A percentile compares a stretch with the other conserved stretches of the same genome.
Evolutionary conservation across 2,329 filamentous ascomycete species (phyloP).

Genomic region (Neonectria ditissima): DNA sequence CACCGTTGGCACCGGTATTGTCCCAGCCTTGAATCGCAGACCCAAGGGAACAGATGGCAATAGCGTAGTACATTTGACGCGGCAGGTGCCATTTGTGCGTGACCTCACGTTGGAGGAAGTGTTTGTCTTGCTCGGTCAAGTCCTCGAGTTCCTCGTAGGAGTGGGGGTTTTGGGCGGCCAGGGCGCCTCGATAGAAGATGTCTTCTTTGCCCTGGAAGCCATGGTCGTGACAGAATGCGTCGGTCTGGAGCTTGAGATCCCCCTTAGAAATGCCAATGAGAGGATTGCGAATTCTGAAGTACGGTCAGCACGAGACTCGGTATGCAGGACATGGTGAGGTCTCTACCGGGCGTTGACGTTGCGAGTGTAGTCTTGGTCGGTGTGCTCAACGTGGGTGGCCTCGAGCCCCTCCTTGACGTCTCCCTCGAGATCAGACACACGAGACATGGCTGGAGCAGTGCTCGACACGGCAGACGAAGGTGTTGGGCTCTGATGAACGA

Average conservation of each 20-base stretch:
- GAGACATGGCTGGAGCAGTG: conserved; percentile 10
- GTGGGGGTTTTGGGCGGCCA: conserved; percentile 44
- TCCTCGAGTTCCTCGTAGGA: conserved; percentile 39
- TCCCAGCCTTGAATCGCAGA: conserved; percentile 58
- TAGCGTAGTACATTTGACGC: conserved; percentile 42
- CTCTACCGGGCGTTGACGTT: conserved; percentile 50
- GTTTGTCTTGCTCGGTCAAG: conserved; percentile 42
- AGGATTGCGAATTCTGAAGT: conserved; percentile 43
- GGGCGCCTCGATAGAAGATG: conserved; percentile 45
- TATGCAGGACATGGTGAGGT: not conserved
- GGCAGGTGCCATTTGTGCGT: conserved; percentile 48
- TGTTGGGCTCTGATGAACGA: not conserved
- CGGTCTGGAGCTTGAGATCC: conserved; percentile 38
- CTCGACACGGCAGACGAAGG: not conserved
- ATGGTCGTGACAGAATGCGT: conserved; percentile 43
- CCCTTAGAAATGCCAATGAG: conserved; percentile 40
- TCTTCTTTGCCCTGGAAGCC: conserved; percentile 44
- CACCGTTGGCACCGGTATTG: conserved; percentile 56
- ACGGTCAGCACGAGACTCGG: not conserved
- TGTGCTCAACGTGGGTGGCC: conserved; percentile 30
- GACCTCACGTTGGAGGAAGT: conserved; percentile 38
- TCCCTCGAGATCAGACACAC: conserved; percentile 38
- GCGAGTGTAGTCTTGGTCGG: conserved; percentile 42
- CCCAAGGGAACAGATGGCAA: conserved; percentile 47
- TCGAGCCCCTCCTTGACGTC: conserved; percentile 30